Conservation (phyloP, 306 rosid species). For the Pueraria montana region DNA sequence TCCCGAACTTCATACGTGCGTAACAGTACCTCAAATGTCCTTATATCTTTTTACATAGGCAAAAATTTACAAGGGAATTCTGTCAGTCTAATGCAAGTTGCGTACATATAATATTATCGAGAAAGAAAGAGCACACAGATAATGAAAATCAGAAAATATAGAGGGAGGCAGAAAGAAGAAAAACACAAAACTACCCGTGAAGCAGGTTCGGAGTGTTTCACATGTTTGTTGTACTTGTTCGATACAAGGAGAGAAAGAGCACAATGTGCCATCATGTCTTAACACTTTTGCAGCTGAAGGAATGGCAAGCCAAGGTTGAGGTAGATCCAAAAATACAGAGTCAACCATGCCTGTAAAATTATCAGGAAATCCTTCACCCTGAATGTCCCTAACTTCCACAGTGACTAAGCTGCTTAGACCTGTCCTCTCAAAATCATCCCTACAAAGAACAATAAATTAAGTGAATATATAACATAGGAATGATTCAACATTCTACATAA, state of each 20-base stretch:
- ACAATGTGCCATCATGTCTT: slow-evolving; percentile 73
- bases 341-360: slow-evolving; percentile 69
- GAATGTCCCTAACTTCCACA: slow-evolving; percentile 85
- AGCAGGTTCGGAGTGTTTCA: slow-evolving; percentile 69
- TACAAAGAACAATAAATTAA: slow-evolving; percentile 38
- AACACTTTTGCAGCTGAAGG: slow-evolving; percentile 82
- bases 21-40: slow-evolving; percentile 88
- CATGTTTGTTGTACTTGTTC: slow-evolving; percentile 85
- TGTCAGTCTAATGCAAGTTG: slow-evolving; percentile 14
- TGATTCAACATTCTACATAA: slow-evolving; percentile 3
- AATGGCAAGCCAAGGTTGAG: slow-evolving; percentile 92
- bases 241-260: slow-evolving; percentile 89
- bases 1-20: slow-evolving; percentile 82
- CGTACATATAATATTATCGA: not conserved
- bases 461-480: slow-evolving; percentile 7
- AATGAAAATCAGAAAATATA: not conserved
- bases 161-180: not conserved
- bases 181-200: slow-evolving; percentile 65
- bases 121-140: slow-evolving; percentile 5
- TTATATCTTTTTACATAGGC: slow-evolving; percentile 65
- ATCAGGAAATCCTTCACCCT: slow-evolving; percentile 89
- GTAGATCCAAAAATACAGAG: slow-evolving; percentile 86
- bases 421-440: slow-evolving; percentile 90
- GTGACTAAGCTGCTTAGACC: slow-evolving; percentile 77
- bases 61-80: not conserved